These are phyloP conservation scores for Coniella lustricola DNA, from an alignment of 2,329 filamentous ascomycete species.

Conservation along the genomic window DNA sequence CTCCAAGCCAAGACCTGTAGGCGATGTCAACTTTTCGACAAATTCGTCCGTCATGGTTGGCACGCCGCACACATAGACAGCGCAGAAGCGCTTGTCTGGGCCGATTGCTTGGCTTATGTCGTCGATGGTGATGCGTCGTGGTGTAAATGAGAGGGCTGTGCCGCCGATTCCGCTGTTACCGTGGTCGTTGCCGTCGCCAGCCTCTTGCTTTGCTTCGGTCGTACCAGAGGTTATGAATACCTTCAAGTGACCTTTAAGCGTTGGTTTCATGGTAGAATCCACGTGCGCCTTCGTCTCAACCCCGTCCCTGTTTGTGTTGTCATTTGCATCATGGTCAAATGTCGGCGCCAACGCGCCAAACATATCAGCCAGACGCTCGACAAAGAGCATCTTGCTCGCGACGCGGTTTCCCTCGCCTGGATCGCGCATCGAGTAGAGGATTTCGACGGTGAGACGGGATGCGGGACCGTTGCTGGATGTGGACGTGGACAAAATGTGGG, in stretches of 20 bases:
- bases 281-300: no score
- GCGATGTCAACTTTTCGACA: conserved; percentile 38
- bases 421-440: conserved; percentile 55
- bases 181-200: background rate
- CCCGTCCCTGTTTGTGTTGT: no score
- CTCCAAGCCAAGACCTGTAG: conserved; percentile 21
- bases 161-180: conserved; percentile 11
- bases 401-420: conserved; percentile 20
- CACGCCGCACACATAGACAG: conserved; percentile 63
- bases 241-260: conserved; percentile 33
- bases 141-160: conserved; percentile 23
- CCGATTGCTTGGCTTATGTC: conserved; percentile 37
- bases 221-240: conserved; percentile 39
- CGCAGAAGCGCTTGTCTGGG: conserved; percentile 31
- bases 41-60: conserved; percentile 63
- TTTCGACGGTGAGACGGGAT: conserved; percentile 37
- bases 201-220: no score
- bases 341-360: conserved; percentile 24
- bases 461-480: no score
- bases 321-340: no score
- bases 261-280: conserved; percentile 15
- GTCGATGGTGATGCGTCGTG: conserved; percentile 34
- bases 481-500: conserved; percentile 42
- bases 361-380: conserved; percentile 37
- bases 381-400: conserved; percentile 39